Base-by-base conservation (phyloP, 352 stramenopile species). In the Phytopythium boreale region DNA sequence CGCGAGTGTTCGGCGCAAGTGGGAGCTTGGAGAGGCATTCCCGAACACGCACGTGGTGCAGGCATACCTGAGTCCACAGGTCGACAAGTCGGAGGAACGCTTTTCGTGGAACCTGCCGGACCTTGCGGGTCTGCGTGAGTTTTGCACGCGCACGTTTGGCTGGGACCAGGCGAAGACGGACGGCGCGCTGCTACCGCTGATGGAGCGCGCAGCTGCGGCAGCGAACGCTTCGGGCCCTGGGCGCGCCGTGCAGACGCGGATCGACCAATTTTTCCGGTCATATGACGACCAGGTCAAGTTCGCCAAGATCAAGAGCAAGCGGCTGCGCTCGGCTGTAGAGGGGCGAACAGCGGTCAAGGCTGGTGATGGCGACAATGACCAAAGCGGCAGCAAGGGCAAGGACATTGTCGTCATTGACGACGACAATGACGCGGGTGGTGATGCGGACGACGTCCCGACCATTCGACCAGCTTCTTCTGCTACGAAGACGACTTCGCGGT, bases 211-310 rank as follows among this genome's bases (percentile, higher is more conserved):
- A 5, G 79, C 71, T 37, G 63, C 56, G 34, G 61, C 75, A 51
- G 67, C 67, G 27, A 56, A 37, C 26, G 62, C 67, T 3, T 63
- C 59, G 1, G 63, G 60, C 3, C 58, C 67, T 1, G 80, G 80
- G 2, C 58, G 62, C 41, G 66, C 69, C 20, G 64, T 87, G 12
- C 96, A 99, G 74, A 98, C 87, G 8, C 79, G 96, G 17, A 89
- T 99, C 39, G 97, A 99, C 68, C 87, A 88, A 12, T 98, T 97
- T 58, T 99, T 98, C 66, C 97, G 95, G 65, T 90, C 78, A 24
- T 99, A 99, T 72, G 87, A 99, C 55, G 96, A 99, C 72, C 88
- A 97, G 64, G 90, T 98, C 6, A 97, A 95, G 64, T 98, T 98
- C 68, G 97, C 96, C 2, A 89, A 97, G 62, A 92, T 96, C 56